These are phyloP conservation scores for Pyrus bretschneideri DNA, from an alignment of 306 rosid species.

Conservation along the genomic window DNA sequence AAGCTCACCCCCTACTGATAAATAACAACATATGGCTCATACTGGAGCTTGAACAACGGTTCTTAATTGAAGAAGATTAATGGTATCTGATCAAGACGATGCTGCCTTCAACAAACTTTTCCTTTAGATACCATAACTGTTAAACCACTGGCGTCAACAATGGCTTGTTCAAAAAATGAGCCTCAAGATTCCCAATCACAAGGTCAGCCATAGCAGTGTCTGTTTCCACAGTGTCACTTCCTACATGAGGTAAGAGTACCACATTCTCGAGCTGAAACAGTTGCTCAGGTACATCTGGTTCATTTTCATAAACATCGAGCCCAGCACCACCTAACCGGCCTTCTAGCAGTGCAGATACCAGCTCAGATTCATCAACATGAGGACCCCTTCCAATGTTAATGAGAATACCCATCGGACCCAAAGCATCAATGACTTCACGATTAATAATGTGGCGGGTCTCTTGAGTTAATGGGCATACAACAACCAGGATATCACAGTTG, in stretches of 20 bases:
- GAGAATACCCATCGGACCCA: constrained; percentile 68
- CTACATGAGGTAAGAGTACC: constrained; percentile 68
- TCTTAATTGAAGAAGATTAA: background rate
- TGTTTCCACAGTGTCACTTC: constrained; percentile 66
- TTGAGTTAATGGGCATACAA: constrained; percentile 61
- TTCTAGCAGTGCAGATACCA: constrained; percentile 65
- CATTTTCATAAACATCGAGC: constrained; percentile 72
- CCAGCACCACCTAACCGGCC: constrained; percentile 86
- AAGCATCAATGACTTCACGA: constrained; percentile 62
- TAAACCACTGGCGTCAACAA: constrained; percentile 57
- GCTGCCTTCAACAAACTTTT: background rate
- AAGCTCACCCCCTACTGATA: too few relatives aligned
- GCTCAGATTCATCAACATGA: constrained; percentile 65
- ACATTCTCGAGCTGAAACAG: constrained; percentile 66
- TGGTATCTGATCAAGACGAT: background rate
- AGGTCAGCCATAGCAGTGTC: constrained; percentile 68
- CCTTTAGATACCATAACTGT: background rate
- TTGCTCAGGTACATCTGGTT: constrained; percentile 72
- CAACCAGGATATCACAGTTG: constrained; percentile 57
- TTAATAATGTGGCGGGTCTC: constrained; percentile 61
- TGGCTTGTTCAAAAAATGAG: constrained; percentile 69
- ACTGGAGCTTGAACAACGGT: background rate
- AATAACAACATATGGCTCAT: too few relatives aligned
- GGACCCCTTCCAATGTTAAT: constrained; percentile 78
- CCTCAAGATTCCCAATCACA: constrained; percentile 65